Evolutionary conservation across 257 asterid species (phyloP).

Genomic region (Agastache rugosa): DNA sequence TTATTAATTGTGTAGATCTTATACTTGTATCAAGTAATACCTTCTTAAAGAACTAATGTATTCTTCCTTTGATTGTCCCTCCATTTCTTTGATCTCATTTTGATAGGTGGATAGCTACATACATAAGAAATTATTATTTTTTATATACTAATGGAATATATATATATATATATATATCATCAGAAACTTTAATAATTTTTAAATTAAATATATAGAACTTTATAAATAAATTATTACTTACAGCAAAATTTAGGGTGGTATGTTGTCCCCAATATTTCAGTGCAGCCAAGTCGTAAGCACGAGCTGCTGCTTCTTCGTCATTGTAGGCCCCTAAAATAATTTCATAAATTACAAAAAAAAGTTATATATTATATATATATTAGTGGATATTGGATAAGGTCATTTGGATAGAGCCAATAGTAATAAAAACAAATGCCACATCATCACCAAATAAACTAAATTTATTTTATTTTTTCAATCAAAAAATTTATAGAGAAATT

Average conservation of each 20-base stretch:
- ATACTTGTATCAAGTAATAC: slow-evolving; percentile 37
- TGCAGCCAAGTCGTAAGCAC: slow-evolving; percentile 98
- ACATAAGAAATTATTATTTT: not conserved
- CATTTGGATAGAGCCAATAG: slow-evolving; percentile 30
- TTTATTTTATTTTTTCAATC: not conserved
- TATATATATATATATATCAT: too few species aligned
- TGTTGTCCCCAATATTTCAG: slow-evolving; percentile 96
- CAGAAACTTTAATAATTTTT: not conserved
- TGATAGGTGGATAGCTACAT: slow-evolving; percentile 61
- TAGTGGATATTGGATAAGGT: slow-evolving; percentile 50
- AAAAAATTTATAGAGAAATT: not conserved
- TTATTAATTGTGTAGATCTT: not conserved
- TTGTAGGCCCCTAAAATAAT: slow-evolving; percentile 82
- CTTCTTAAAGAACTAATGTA: slow-evolving; percentile 91
- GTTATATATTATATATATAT: not conserved
- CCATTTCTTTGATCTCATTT: slow-evolving; percentile 86
- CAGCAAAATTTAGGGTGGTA: slow-evolving; percentile 85
- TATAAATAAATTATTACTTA: slow-evolving; percentile 32
- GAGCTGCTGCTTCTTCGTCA: slow-evolving; percentile 97
- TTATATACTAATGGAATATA: not conserved
- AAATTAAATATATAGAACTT: not conserved
- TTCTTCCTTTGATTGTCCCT: slow-evolving; percentile 82
- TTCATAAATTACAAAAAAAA: slow-evolving; percentile 18
- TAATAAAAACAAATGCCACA: slow-evolving; percentile 23
- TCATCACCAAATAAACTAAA: slow-evolving; percentile 8